Conservation (phyloP, 2,329 filamentous ascomycete genomes). For the Sarocladium strictum region DNA sequence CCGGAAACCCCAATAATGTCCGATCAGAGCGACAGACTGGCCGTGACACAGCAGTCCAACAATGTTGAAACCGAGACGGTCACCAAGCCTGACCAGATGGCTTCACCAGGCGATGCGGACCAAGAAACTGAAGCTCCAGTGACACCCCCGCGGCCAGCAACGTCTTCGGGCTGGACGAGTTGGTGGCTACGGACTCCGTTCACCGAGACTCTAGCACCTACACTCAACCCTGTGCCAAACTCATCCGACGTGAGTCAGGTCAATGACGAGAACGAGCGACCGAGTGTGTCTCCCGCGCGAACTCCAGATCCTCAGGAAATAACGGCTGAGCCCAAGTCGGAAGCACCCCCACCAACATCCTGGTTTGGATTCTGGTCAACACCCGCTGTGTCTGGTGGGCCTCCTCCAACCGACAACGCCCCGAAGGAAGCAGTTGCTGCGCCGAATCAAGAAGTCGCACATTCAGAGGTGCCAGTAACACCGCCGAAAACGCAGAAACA, state of each 20-base stretch:
- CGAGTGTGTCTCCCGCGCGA: conserved; percentile 12
- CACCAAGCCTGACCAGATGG: neutral
- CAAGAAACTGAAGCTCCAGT: neutral
- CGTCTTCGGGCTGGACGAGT: conserved; percentile 47
- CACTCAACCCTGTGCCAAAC: conserved; percentile 5
- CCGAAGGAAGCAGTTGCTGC: conserved; percentile 32
- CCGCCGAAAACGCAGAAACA: conserved; percentile 22
- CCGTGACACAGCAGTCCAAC: neutral
- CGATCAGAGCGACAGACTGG: neutral
- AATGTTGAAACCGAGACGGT: neutral
- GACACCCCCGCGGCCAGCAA: conserved; percentile 15
- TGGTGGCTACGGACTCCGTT: conserved; percentile 38
- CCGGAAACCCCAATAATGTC: conserved; percentile 18
- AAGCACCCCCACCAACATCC: conserved; percentile 20
- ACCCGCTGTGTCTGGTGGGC: conserved; percentile 13
- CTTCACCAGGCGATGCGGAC: neutral
- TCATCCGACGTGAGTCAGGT: conserved; percentile 12
- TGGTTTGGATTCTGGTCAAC: conserved; percentile 37
- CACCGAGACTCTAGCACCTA: conserved; percentile 16
- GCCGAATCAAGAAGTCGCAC: conserved; percentile 4
- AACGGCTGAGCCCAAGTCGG: conserved; percentile 12
- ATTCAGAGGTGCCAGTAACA: conserved; percentile 33
- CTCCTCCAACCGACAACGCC: neutral
- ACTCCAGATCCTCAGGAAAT: conserved; percentile 12
- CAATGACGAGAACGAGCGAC: conserved; percentile 10